Conservation (phyloP, 352 stramenopile genomes). For the Saprolegnia parasitica region DNA sequence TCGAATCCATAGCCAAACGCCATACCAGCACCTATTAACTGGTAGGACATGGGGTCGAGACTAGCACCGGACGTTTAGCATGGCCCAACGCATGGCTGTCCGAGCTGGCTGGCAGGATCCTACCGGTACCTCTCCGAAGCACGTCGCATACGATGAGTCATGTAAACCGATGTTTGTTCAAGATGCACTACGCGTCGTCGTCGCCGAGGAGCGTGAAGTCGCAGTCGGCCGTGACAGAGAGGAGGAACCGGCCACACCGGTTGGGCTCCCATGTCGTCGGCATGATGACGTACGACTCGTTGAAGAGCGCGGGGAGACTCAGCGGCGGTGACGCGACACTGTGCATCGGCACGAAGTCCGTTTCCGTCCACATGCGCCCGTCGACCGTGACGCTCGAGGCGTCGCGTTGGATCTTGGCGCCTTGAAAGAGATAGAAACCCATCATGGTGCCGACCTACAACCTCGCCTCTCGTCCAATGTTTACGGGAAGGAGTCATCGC, state of each 20-base stretch:
- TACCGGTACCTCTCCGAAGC: too few species aligned
- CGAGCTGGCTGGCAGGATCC: too few species aligned
- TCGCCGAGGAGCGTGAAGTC: conserved; percentile 60
- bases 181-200: conserved; percentile 4
- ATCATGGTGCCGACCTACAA: conserved; percentile 77
- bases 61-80: too few species aligned
- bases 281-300: conserved; percentile 84
- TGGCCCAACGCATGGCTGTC: too few species aligned
- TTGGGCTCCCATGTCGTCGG: conserved; percentile 82
- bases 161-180: not conserved
- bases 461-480: not conserved
- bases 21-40: too few species aligned
- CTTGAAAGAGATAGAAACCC: conserved; percentile 83
- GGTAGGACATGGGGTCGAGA: too few species aligned
- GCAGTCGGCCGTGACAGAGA: conserved; percentile 76
- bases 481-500: conserved; percentile 5
- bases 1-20: too few species aligned
- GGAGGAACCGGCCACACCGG: conserved; percentile 72
- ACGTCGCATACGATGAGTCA: too few species aligned
- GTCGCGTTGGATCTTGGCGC: conserved; percentile 42
- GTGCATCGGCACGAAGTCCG: conserved; percentile 78
- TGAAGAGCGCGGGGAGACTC: conserved; percentile 59
- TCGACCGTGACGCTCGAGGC: conserved; percentile 54
- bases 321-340: conserved; percentile 59
- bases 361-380: conserved; percentile 70